A percentile compares a stretch with the other conserved stretches of the same genome.
These are phyloP conservation scores for Cymbopogon flexuosus DNA, from an alignment of 202 grass and related monocot species.

Conservation along the genomic window DNA sequence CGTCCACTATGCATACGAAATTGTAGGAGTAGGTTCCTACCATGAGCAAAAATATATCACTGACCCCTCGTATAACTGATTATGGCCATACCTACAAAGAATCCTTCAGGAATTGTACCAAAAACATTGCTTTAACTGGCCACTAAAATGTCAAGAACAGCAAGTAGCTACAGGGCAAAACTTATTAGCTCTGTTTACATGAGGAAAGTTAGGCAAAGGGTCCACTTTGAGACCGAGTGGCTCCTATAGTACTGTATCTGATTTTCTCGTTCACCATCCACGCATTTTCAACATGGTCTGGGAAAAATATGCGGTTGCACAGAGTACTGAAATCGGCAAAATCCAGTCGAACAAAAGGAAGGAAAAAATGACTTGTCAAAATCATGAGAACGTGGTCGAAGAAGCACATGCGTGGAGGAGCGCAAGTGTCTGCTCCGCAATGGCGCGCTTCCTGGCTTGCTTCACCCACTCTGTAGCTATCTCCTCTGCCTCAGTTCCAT, in stretches of 20 bases:
- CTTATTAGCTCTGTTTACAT: conserved; percentile 47
- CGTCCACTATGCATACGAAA: neutral
- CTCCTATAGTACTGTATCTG: neutral
- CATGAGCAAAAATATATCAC: too few species aligned
- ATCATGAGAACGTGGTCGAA: conserved; percentile 64
- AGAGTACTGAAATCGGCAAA: neutral
- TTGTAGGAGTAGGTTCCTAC: neutral
- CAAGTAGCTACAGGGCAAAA: conserved; percentile 28
- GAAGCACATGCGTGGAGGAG: conserved; percentile 80
- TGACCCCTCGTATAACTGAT: neutral
- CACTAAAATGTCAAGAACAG: neutral
- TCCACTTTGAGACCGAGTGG: neutral
- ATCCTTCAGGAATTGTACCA: neutral
- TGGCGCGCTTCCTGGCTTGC: conserved; percentile 62
- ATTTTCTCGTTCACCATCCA: conserved; percentile 13
- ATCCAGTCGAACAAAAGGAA: neutral
- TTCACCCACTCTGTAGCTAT: conserved; percentile 64
- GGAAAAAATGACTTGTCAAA: neutral
- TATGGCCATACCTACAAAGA: neutral
- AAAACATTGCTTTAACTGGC: conserved; percentile 2
- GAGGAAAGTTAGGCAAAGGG: neutral
- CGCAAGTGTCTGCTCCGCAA: conserved; percentile 83
- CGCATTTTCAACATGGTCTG: conserved; percentile 31
- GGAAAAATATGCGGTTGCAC: neutral
- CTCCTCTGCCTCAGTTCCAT: conserved; percentile 66